phyloP scores from a whole-genome alignment of 208 protist species.

The Vickermania ingenoplastis region DNA sequence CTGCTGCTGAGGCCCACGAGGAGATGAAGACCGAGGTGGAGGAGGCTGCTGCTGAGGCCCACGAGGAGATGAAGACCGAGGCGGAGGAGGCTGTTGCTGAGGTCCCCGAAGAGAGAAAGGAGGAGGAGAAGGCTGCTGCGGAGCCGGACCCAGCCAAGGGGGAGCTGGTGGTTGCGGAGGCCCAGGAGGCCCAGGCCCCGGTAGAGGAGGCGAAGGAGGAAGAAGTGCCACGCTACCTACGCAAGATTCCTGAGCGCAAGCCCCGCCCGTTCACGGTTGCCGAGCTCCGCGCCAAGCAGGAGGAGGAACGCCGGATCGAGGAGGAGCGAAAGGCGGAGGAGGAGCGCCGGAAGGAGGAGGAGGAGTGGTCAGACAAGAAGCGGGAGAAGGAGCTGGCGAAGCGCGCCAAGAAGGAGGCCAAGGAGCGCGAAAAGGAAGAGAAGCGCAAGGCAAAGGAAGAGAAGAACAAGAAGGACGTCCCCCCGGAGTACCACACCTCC shows the following conservation, averaged over 20 bases:
- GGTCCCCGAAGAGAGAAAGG: background rate
- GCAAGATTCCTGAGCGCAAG: background rate
- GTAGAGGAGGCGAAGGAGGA: no score
- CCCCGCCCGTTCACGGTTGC: background rate
- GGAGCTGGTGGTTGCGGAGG: background rate
- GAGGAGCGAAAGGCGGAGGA: background rate
- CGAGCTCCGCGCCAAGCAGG: background rate
- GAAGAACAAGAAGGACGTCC: background rate
- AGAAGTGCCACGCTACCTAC: background rate
- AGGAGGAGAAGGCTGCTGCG: background rate
- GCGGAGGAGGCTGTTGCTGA: background rate
- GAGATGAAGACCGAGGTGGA: background rate
- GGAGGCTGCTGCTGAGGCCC: background rate
- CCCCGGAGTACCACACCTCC: constrained; percentile 5
- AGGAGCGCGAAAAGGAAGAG: constrained; percentile 5
- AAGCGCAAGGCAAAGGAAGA: background rate
- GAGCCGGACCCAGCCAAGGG: background rate
- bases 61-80: background rate
- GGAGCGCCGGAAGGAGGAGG: constrained; percentile 1
- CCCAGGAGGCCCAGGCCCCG: no score
- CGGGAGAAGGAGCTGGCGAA: constrained; percentile 8
- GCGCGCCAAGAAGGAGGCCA: constrained; percentile 8
- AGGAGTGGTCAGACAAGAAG: constrained; percentile 3
- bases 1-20: background rate
- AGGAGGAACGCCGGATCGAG: background rate